phyloP scores from a whole-genome alignment of 2,329 filamentous ascomycete species.

The Colletotrichum tamarilloi region DNA sequence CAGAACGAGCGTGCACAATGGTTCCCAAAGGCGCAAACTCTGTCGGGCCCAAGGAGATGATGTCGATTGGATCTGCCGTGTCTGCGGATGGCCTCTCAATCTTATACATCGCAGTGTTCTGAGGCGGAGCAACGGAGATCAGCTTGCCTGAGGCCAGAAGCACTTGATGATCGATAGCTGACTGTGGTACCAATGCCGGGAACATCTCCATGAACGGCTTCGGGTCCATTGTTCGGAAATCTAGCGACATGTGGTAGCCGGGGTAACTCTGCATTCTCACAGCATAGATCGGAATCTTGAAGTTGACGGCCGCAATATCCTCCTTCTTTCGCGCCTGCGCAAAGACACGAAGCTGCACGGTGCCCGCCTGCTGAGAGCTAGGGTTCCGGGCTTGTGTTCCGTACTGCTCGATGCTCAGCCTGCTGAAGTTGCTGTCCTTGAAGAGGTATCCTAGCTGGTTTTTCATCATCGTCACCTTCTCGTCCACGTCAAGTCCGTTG shows the following conservation, averaged over 20 bases:
- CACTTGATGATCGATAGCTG: conserved; percentile 43
- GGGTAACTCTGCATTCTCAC: conserved; percentile 54
- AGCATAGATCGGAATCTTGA: conserved; percentile 48
- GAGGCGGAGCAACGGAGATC: neutral
- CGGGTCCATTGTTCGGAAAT: conserved; percentile 55
- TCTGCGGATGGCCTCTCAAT: conserved; percentile 24
- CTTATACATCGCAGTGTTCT: conserved; percentile 4
- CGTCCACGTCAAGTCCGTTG: conserved; percentile 30
- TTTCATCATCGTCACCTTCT: conserved; percentile 40
- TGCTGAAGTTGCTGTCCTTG: conserved; percentile 45
- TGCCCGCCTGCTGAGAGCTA: conserved; percentile 39
- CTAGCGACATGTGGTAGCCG: conserved; percentile 56
- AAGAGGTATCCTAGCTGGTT: conserved; percentile 40
- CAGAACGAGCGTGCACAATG: conserved; percentile 49
- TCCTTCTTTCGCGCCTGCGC: conserved; percentile 41
- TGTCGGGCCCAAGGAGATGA: conserved; percentile 4
- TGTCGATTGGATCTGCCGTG: conserved; percentile 9
- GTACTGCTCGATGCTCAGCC: conserved; percentile 46
- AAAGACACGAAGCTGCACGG: conserved; percentile 39
- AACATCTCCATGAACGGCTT: conserved; percentile 57
- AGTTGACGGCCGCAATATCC: conserved; percentile 38
- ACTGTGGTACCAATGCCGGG: conserved; percentile 46
- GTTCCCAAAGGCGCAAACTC: conserved; percentile 42
- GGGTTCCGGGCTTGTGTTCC: conserved; percentile 37
- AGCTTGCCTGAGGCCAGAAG: neutral